Percentiles rank a stretch among this genome's conserved stretches.
phyloP scores from a whole-genome alignment of 441 rosid species.

The Bocquillonia castaneifolia region DNA sequence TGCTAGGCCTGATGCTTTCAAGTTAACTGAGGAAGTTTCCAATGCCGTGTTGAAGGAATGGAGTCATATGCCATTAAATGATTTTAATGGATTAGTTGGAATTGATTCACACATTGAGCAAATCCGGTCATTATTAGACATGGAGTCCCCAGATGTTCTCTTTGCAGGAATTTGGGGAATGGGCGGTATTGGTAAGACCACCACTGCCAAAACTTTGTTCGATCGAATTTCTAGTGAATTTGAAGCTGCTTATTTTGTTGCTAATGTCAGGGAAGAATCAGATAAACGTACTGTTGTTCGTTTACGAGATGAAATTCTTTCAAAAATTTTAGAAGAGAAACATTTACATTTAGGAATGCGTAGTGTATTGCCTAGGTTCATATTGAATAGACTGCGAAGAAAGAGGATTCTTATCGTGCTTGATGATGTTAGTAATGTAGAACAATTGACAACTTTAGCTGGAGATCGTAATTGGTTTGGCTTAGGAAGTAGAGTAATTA shows the following conservation, averaged over 20 bases:
- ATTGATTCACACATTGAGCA: constrained; percentile 3
- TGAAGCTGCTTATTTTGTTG: constrained; percentile 17
- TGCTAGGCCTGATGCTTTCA: constrained; percentile 15
- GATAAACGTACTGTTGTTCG: constrained; percentile 2
- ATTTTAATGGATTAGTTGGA: constrained; percentile 17
- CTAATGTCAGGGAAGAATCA: constrained; percentile 15
- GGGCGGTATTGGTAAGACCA: constrained; percentile 26
- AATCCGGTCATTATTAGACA: constrained; percentile 1
- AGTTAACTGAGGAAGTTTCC: constrained; percentile 7
- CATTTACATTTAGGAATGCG: constrained; percentile 9
- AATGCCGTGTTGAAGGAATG: constrained; percentile 6
- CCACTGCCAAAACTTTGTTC: constrained; percentile 17
- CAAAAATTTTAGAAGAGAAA: constrained; percentile 9
- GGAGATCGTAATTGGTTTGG: constrained; percentile 23
- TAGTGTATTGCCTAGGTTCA: constrained; percentile 10
- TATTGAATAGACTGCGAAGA: constrained; percentile 11
- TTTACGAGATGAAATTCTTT: constrained; percentile 15
- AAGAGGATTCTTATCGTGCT: constrained; percentile 16
- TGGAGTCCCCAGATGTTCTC: neutral
- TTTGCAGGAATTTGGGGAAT: constrained; percentile 18
- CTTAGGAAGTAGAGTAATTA: constrained; percentile 20
- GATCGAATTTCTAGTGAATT: neutral
- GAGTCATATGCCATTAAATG: neutral
- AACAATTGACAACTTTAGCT: constrained; percentile 14
- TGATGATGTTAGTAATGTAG: constrained; percentile 16